Evolutionary conservation across 2,329 filamentous ascomycete species (phyloP).

Genomic region (Claviceps capensis): DNA sequence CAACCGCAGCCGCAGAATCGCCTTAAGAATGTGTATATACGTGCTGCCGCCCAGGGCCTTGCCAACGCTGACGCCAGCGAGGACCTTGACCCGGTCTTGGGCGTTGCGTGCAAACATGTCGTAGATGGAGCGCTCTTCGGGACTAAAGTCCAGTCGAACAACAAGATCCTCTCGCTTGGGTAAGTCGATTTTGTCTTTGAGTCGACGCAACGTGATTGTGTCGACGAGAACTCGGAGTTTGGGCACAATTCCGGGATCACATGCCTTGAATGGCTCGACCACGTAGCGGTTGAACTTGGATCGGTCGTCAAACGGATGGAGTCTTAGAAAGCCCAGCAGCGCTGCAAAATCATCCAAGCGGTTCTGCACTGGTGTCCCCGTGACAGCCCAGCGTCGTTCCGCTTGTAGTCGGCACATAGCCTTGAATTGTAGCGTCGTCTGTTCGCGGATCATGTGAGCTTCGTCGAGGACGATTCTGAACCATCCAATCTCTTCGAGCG

Average conservation of each 20-base stretch:
- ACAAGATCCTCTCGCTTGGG: conserved; percentile 61
- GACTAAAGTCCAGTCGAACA: conserved; percentile 60
- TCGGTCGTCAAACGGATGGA: conserved; percentile 74
- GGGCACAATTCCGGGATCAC: conserved; percentile 68
- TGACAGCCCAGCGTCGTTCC: conserved; percentile 87
- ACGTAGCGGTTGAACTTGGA: conserved; percentile 67
- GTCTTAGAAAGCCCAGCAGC: conserved; percentile 69
- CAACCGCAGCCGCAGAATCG: conserved; percentile 76
- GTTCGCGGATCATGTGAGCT: conserved; percentile 86
- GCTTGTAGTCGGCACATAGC: conserved; percentile 70
- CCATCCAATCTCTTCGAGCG: conserved; percentile 71
- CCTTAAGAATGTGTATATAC: conserved; percentile 89
- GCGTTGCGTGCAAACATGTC: conserved; percentile 75
- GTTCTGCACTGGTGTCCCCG: conserved; percentile 91
- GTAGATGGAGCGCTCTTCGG: conserved; percentile 65
- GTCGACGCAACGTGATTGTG: conserved; percentile 80
- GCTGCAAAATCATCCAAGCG: conserved; percentile 80
- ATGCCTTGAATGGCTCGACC: conserved; percentile 72
- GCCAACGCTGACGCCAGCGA: conserved; percentile 44
- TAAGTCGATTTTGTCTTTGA: conserved; percentile 84
- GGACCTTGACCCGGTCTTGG: conserved; percentile 62
- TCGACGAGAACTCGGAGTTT: conserved; percentile 83
- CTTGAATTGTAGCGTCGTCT: conserved; percentile 67
- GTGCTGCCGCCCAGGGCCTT: conserved; percentile 66
- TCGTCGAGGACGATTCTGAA: conserved; percentile 91